A percentile compares a stretch with the other conserved stretches of the same genome.
These are phyloP conservation scores for Albifimbria verrucaria DNA, from an alignment of 2,329 filamentous ascomycete species.

Conservation along the genomic window DNA sequence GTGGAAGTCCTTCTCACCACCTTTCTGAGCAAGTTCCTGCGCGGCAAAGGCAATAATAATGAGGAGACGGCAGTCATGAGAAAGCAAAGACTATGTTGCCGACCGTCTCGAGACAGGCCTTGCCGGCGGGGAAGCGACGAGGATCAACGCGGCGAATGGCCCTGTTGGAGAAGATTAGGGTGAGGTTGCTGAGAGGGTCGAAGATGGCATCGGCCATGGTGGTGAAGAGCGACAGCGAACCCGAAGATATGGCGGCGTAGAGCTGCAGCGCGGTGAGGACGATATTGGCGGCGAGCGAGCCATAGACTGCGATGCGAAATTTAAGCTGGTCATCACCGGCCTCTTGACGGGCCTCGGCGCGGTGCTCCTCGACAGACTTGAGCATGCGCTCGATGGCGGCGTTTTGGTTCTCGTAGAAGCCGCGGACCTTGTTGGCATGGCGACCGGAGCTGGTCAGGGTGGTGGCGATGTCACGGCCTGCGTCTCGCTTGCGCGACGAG, in stretches of 20 bases:
- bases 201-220: constrained; percentile 97
- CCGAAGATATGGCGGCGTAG: constrained; percentile 81
- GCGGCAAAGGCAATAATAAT: constrained; percentile 89
- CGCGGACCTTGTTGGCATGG: constrained; percentile 58
- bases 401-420: constrained; percentile 89
- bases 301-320: constrained; percentile 63
- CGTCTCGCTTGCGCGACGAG: constrained; percentile 70
- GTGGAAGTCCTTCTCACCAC: constrained; percentile 64
- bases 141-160: constrained; percentile 86
- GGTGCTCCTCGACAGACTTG: constrained; percentile 90
- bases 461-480: constrained; percentile 19
- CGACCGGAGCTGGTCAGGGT: constrained; percentile 19
- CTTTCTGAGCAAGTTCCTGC: constrained; percentile 60
- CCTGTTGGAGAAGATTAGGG: constrained; percentile 80
- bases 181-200: constrained; percentile 85
- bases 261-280: constrained; percentile 76
- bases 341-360: constrained; percentile 75
- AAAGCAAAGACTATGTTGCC: constrained; percentile 97
- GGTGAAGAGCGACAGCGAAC: constrained; percentile 93
- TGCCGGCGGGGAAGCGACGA: constrained; percentile 83
- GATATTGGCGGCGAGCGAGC: constrained; percentile 76
- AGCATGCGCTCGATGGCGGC: constrained; percentile 88
- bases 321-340: constrained; percentile 78
- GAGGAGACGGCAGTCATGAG: constrained; percentile 91
- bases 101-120: constrained; percentile 89